Percentiles rank a stretch among this genome's conserved stretches.
Conservation (phyloP, 345 rosid species). For the Gynandropsis gynandra region DNA sequence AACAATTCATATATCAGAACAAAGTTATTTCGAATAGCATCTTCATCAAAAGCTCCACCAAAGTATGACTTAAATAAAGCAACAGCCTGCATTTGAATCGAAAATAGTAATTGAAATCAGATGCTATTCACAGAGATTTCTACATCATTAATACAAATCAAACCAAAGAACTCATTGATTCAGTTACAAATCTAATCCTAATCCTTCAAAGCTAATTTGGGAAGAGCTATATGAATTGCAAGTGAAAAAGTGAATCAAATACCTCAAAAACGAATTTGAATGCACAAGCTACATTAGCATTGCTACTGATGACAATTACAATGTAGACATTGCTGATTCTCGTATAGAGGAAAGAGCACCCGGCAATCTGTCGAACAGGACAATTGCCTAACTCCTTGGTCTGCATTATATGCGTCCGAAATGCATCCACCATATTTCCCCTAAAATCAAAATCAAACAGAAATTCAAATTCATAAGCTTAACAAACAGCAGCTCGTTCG, state of each 20-base stretch:
- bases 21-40: conserved; percentile 90
- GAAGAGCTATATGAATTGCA: too few species aligned
- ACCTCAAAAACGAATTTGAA: conserved; percentile 99
- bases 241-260: background rate
- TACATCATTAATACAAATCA: background rate
- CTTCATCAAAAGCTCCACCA: conserved; percentile 99
- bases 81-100: conserved; percentile 57
- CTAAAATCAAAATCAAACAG: conserved; percentile 25
- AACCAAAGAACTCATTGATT: background rate
- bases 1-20: conserved; percentile 93
- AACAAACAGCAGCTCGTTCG: background rate
- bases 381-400: conserved; percentile 96
- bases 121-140: background rate
- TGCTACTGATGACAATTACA: conserved; percentile 97
- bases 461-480: background rate
- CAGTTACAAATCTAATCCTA: background rate
- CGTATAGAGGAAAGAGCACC: conserved; percentile 94
- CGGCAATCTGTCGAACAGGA: conserved; percentile 96
- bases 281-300: conserved; percentile 97
- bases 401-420: conserved; percentile 95
- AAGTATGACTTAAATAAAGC: conserved; percentile 93
- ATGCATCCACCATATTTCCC: conserved; percentile 99
- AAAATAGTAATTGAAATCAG: conserved; percentile 4
- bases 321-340: conserved; percentile 97
- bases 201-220: background rate